phyloP scores from a whole-genome alignment of 352 stramenopile genomes.

The Phytophthora constricta region DNA sequence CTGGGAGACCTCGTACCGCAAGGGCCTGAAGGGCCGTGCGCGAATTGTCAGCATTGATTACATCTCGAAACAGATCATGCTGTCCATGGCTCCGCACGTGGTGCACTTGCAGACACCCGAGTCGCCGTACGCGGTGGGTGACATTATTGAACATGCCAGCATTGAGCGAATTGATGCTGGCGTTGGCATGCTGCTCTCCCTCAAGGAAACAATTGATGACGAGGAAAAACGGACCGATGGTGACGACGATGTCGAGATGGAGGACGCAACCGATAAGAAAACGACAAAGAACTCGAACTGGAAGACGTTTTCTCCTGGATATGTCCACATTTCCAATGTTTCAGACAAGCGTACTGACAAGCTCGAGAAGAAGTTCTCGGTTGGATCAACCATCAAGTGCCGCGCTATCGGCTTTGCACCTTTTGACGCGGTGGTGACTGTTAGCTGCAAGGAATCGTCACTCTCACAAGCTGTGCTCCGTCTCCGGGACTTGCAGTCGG shows the following conservation, averaged over 20 bases:
- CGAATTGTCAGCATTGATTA: conserved; percentile 87
- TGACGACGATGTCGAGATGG: conserved; percentile 57
- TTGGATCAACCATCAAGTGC: conserved; percentile 66
- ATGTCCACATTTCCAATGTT: conserved; percentile 91
- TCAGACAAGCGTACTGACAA: conserved; percentile 86
- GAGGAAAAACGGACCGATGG: conserved; percentile 33
- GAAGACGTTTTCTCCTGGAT: conserved; percentile 83
- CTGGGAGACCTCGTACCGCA: conserved; percentile 81
- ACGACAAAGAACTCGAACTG: conserved; percentile 60
- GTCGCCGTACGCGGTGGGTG: conserved; percentile 62
- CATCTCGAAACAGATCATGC: conserved; percentile 71
- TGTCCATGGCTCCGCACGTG: conserved; percentile 90
- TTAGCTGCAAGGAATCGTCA: conserved; percentile 82
- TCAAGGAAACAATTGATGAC: too few relatives aligned
- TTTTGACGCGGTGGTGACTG: conserved; percentile 86
- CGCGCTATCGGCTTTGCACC: conserved; percentile 87
- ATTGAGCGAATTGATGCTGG: conserved; percentile 86
- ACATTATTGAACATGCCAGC: conserved; percentile 70
- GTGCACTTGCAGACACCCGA: conserved; percentile 79
- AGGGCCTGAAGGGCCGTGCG: conserved; percentile 84
- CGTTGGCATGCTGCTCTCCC: conserved; percentile 88
- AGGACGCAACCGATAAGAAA: conserved; percentile 42
- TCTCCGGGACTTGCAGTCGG: conserved; percentile 78
- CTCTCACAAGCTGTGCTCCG: conserved; percentile 81
- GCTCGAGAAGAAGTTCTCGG: conserved; percentile 86